Evolutionary conservation across 106 monocot species (phyloP).

Genomic region (Apostasia ramifera): DNA sequence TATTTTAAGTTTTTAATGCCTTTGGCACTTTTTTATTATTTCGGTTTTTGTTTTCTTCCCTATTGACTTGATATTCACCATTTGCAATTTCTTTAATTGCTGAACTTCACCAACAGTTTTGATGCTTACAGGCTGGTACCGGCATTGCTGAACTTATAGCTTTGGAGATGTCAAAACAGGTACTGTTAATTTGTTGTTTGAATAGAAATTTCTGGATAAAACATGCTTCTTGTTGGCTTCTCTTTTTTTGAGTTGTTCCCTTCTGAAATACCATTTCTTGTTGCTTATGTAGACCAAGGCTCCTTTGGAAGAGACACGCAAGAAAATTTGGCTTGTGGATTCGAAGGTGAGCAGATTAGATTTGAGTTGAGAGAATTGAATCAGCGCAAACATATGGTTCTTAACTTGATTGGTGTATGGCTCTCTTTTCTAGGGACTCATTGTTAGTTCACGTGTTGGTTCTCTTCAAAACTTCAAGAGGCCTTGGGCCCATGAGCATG

Average conservation of each 20-base stretch:
- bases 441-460: constrained; percentile 57
- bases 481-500: constrained; percentile 86
- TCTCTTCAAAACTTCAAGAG: constrained; percentile 74
- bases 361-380: not conserved
- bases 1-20: no score
- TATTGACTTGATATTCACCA: no score
- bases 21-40: no score
- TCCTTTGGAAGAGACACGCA: constrained; percentile 62
- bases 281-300: constrained; percentile 35
- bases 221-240: not conserved
- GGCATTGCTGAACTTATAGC: constrained; percentile 95
- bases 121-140: constrained; percentile 24
- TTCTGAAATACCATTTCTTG: not conserved
- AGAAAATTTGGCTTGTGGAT: constrained; percentile 92
- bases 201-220: not conserved
- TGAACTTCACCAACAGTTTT: no score
- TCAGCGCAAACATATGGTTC: not conserved
- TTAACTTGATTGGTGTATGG: not conserved
- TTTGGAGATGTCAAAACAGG: constrained; percentile 82
- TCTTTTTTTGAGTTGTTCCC: no score
- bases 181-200: constrained; percentile 7
- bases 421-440: constrained; percentile 48
- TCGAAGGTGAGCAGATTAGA: constrained; percentile 48
- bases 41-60: no score
- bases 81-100: no score